A percentile compares a stretch with the other conserved stretches of the same genome.
These are phyloP conservation scores for Flaveria bidentis DNA, from an alignment of 129 eudicot species.

Conservation along the genomic window DNA sequence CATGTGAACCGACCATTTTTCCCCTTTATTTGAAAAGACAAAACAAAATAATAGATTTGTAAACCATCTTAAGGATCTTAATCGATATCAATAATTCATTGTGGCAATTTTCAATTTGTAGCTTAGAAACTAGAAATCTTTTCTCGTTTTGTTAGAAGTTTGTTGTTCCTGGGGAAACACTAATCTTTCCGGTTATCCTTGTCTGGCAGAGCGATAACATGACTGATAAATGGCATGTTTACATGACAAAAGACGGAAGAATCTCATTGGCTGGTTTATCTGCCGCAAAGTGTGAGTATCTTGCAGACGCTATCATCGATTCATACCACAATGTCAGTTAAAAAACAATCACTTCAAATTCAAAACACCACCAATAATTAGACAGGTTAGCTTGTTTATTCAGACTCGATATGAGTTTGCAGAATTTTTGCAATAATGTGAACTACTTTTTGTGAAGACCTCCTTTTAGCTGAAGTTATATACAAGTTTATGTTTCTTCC, in stretches of 20 bases:
- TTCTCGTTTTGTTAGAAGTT: no score
- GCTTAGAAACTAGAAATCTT: no score
- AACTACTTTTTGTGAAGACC: conserved; percentile 25
- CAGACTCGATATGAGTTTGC: conserved; percentile 26
- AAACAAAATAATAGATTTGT: not conserved
- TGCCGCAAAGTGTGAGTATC: conserved; percentile 93
- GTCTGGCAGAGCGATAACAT: conserved; percentile 80
- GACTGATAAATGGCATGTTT: conserved; percentile 95
- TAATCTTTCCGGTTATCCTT: not conserved
- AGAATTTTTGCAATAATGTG: conserved; percentile 33
- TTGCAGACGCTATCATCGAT: conserved; percentile 97
- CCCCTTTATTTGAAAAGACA: not conserved
- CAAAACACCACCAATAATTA: conserved; percentile 17
- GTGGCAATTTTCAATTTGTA: no score
- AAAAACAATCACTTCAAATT: conserved; percentile 12
- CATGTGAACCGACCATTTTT: not conserved
- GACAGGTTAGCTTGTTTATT: conserved; percentile 25
- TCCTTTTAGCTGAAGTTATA: conserved; percentile 28
- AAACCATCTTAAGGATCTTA: not conserved
- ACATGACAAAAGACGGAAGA: conserved; percentile 99
- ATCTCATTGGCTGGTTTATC: conserved; percentile 96
- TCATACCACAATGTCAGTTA: conserved; percentile 85
- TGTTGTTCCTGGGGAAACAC: not conserved
- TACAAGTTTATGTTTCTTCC: conserved; percentile 32
- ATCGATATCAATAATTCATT: no score